A percentile compares a stretch with the other conserved stretches of the same genome.
These are phyloP conservation scores for Hypoxylon cercidicola DNA, from an alignment of 495 filamentous ascomycete species.

Conservation along the genomic window DNA sequence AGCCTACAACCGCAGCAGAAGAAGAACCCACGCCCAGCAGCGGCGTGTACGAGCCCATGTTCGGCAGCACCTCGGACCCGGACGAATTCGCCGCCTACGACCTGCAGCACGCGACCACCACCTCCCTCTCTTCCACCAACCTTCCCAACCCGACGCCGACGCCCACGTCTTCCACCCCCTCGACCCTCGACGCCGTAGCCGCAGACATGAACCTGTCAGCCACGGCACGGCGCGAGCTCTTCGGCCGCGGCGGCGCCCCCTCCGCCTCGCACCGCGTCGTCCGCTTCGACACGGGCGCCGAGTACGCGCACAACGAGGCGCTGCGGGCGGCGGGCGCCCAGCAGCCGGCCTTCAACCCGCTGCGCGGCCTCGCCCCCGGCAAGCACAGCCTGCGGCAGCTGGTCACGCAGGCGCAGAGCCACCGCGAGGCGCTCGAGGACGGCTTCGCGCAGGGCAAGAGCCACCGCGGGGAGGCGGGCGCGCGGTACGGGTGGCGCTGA, in stretches of 20 bases:
- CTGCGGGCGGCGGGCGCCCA: constrained; percentile 68
- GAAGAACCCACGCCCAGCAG: constrained; percentile 24
- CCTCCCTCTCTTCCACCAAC: constrained; percentile 36
- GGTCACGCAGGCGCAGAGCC: constrained; percentile 79
- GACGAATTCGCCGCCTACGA: constrained; percentile 52
- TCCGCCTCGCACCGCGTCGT: constrained; percentile 59
- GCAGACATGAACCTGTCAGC: constrained; percentile 78
- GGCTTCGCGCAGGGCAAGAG: constrained; percentile 79
- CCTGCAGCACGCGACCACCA: constrained; percentile 38
- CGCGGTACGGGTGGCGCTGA: constrained; percentile 83
- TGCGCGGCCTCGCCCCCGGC: constrained; percentile 81
- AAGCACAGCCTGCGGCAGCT: constrained; percentile 90
- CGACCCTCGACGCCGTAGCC: constrained; percentile 72
- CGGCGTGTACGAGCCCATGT: constrained; percentile 57
- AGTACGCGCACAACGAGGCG: constrained; percentile 84
- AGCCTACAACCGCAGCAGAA: constrained; percentile 19
- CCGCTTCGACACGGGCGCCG: constrained; percentile 85
- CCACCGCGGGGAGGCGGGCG: constrained; percentile 81
- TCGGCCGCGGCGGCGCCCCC: constrained; percentile 66
- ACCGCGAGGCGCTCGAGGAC: constrained; percentile 88
- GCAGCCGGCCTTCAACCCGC: constrained; percentile 77
- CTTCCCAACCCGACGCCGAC: constrained; percentile 24
- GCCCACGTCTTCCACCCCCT: constrained; percentile 28
- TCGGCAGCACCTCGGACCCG: constrained; percentile 32
- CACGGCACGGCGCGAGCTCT: constrained; percentile 79